Evolutionary conservation across 2,329 filamentous ascomycete genomes (phyloP).

Genomic region (Neonectria magnoliae): DNA sequence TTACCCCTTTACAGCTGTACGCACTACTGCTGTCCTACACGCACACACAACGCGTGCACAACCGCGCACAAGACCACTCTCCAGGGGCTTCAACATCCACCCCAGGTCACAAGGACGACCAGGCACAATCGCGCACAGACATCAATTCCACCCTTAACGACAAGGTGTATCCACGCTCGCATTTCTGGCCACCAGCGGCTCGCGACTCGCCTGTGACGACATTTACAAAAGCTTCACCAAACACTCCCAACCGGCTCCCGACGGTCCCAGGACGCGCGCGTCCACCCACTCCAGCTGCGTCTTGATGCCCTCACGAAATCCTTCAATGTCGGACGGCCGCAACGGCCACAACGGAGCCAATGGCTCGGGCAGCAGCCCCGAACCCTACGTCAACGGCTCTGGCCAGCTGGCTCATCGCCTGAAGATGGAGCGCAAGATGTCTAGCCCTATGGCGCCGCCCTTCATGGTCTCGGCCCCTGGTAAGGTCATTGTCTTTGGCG

Average conservation of each 20-base stretch:
- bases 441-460: slow-evolving; percentile 78
- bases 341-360: slow-evolving; percentile 34
- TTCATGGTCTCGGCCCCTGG: slow-evolving; percentile 99
- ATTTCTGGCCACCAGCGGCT: slow-evolving; percentile 13
- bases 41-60: slow-evolving; percentile 4
- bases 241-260: slow-evolving; percentile 2
- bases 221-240: slow-evolving; percentile 7
- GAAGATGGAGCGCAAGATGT: slow-evolving; percentile 64
- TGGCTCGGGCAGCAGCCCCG: slow-evolving; percentile 38
- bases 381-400: slow-evolving; percentile 49
- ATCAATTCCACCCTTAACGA: slow-evolving; percentile 11
- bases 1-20: background rate
- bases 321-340: slow-evolving; percentile 38
- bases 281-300: slow-evolving; percentile 16
- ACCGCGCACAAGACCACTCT: background rate
- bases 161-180: slow-evolving; percentile 29
- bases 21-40: slow-evolving; percentile 1
- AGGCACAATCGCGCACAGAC: slow-evolving; percentile 23
- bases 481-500: slow-evolving; percentile 98
- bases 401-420: slow-evolving; percentile 48
- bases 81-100: background rate
- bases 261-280: slow-evolving; percentile 22
- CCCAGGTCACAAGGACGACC: slow-evolving; percentile 13
- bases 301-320: slow-evolving; percentile 35
- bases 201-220: slow-evolving; percentile 17